Evolutionary conservation across 1,284 basidiomycete species (phyloP).

Genomic region (Mycocalia duriaeana): DNA sequence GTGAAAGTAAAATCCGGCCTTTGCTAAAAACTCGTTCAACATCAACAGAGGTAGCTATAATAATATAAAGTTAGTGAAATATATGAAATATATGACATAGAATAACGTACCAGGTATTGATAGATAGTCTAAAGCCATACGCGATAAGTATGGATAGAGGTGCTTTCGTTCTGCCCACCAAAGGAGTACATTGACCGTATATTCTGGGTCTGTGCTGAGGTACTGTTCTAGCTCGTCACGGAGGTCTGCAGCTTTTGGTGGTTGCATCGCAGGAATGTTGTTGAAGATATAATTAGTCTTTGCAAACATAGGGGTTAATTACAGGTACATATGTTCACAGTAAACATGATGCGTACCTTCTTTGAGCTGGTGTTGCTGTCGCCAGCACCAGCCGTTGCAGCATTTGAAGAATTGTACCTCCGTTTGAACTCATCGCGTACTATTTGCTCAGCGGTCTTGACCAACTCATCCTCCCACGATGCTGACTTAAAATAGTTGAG

Average conservation of each 20-base stretch:
- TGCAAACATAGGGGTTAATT: background rate
- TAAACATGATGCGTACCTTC: background rate
- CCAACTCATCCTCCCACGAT: conserved; percentile 11
- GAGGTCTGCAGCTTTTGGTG: background rate
- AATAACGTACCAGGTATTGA: background rate
- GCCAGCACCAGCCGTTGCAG: background rate
- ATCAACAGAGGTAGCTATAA: background rate
- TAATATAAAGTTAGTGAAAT: background rate
- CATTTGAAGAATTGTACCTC: background rate
- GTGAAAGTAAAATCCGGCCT: conserved; percentile 1
- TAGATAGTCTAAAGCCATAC: background rate
- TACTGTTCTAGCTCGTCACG: background rate
- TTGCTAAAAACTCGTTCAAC: conserved; percentile 2
- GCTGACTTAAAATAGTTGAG: conserved; percentile 18
- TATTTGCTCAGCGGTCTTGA: background rate
- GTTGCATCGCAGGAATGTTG: background rate
- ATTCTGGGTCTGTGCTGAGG: background rate
- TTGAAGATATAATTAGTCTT: background rate
- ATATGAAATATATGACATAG: background rate
- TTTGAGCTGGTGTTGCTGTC: background rate
- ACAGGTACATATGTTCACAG: background rate
- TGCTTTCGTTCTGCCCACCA: background rate
- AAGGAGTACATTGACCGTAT: background rate
- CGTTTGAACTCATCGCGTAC: conserved; percentile 5
- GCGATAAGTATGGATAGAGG: background rate